Base-by-base conservation (phyloP, 169 alveolate species). In the Plasmodium vivax region DNA sequence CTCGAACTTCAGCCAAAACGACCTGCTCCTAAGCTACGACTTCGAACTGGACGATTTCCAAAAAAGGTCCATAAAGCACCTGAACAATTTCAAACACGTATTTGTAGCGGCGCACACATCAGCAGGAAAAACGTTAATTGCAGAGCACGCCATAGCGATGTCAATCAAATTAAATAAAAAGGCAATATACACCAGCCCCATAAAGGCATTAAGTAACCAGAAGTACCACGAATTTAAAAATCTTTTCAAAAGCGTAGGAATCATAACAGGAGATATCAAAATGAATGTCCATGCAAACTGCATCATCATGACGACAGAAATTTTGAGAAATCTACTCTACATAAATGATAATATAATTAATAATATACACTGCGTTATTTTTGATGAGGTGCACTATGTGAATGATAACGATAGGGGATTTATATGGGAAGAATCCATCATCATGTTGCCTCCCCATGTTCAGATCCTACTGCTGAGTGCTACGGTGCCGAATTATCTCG, bases 361-460 rank as follows among this genome's bases (percentile, higher is more conserved):
- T 82, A 99, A 98, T 94, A 95, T 98, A 14, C 99, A 98, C 58
- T 98, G 99, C 97, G 99, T 99, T 1, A 98, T 99, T 36, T 99
- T 99, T 95, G 99, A 99, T 96, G 99, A 99, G 93, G 99, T 99
- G 0, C 99, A 99, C 96, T 99, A 99, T 96, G 97, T 99, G 51
- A 98, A 98, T 94, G 99, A 99, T 95, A 94, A 96, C 32, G 99
- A 97, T 79, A 96, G 99, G 73, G 99, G 99, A 8, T 99, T 98
- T 47, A 99, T 99, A 12, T 99, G 99, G 99, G 99, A 99, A 95
- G 99, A 99, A 93, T 98, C 98, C 12, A 96, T 99, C 88, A 98
- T 99, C 56, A 96, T 99, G 98, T 97, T 99, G 19, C 99, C 98
- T 16, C 97, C 97, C 41, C 96, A 97, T 92, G 93, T 97, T n/a